Percentiles rank a stretch among this genome's conserved stretches.
Evolutionary conservation across 352 stramenopile genomes (phyloP).

Genomic region (Phytophthora tentaculata): DNA sequence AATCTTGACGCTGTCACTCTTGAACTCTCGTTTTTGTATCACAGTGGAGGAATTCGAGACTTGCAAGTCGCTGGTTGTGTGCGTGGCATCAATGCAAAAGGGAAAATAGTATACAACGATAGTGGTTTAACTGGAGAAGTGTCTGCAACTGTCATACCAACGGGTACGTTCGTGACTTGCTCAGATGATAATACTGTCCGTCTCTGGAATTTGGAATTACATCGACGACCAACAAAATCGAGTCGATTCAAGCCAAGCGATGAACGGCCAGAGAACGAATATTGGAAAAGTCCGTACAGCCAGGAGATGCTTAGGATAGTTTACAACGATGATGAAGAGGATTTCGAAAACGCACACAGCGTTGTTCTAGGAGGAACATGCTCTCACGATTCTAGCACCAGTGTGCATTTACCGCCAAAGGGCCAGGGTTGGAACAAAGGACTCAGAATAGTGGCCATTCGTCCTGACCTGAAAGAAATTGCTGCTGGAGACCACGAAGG

Average conservation of each 20-base stretch:
- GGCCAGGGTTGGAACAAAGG: slow-evolving; percentile 48
- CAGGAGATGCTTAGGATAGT: slow-evolving; percentile 76
- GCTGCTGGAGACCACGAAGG: slow-evolving; percentile 76
- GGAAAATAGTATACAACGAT: slow-evolving; percentile 60
- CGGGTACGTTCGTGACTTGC: slow-evolving; percentile 82
- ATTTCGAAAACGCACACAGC: slow-evolving; percentile 51
- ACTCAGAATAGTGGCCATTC: slow-evolving; percentile 51
- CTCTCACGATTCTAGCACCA: slow-evolving; percentile 39
- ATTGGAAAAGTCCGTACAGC: slow-evolving; percentile 74
- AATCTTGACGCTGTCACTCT: slow-evolving; percentile 55
- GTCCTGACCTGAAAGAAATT: slow-evolving; percentile 67
- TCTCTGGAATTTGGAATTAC: slow-evolving; percentile 86
- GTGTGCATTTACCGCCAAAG: slow-evolving; percentile 54
- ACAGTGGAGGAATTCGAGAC: slow-evolving; percentile 75
- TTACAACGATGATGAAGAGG: slow-evolving; percentile 56
- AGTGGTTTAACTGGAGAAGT: slow-evolving; percentile 21
- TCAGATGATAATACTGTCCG: slow-evolving; percentile 88
- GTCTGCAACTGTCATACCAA: slow-evolving; percentile 40
- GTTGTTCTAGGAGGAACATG: slow-evolving; percentile 68
- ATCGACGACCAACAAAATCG: slow-evolving; percentile 46
- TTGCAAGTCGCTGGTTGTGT: slow-evolving; percentile 60
- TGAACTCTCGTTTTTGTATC: slow-evolving; percentile 83
- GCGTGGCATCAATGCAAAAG: slow-evolving; percentile 58
- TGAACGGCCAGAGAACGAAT: slow-evolving; percentile 25
- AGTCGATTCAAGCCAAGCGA: slow-evolving; percentile 35